Conservation (phyloP, 768 basidiomycete species). For the Trametes sanguinea region DNA sequence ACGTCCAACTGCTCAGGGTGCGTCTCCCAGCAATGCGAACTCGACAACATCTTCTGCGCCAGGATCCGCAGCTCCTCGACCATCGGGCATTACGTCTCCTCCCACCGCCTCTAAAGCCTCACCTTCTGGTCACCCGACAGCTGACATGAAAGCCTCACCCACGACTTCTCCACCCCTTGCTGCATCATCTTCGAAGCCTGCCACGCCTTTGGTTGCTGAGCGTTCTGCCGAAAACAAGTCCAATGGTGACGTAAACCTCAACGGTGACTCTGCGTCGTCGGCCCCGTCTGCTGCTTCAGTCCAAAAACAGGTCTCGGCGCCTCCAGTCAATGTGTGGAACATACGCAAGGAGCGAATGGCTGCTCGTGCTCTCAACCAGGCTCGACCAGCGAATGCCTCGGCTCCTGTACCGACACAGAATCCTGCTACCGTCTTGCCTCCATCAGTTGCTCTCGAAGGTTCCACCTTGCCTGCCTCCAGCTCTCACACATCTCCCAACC, state of each 20-base stretch:
- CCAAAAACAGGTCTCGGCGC: conserved; percentile 27
- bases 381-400: conserved; percentile 1
- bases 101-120: conserved; percentile 7
- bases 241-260: conserved; percentile 27
- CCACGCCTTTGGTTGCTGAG: conserved; percentile 1
- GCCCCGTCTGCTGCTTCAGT: conserved; percentile 20
- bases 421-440: not conserved
- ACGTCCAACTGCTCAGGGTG: conserved; percentile 3
- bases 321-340: conserved; percentile 45
- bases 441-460: not conserved
- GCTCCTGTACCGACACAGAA: not conserved
- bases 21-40: conserved; percentile 3
- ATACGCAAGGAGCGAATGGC: conserved; percentile 45
- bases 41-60: conserved; percentile 8
- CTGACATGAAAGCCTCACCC: conserved; percentile 1
- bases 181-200: conserved; percentile 18
- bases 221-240: conserved; percentile 3
- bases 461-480: not conserved
- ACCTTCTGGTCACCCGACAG: conserved; percentile 1
- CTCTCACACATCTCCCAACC: conserved; percentile 5
- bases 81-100: conserved; percentile 12
- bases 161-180: conserved; percentile 3
- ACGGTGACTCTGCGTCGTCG: conserved; percentile 17
- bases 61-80: conserved; percentile 8
- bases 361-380: conserved; percentile 25